phyloP scores from a whole-genome alignment of 202 grass and related monocot genomes.

The Schoenoplectus tabernaemontani region DNA sequence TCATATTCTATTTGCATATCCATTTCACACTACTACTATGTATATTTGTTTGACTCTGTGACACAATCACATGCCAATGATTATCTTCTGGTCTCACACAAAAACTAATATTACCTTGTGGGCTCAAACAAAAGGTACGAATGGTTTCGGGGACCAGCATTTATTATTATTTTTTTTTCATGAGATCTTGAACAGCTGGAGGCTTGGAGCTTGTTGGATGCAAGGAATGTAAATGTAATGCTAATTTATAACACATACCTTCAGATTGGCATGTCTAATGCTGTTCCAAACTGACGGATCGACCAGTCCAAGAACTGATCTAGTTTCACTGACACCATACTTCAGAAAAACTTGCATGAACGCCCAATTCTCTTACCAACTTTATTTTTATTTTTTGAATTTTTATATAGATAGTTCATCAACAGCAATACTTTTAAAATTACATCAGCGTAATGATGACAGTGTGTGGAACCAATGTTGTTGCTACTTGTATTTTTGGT shows the following conservation, averaged over 20 bases:
- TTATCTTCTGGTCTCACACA: not conserved
- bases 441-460: not conserved
- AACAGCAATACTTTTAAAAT: not conserved
- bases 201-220: not conserved
- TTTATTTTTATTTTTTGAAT: not conserved
- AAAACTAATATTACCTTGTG: conserved; percentile 7
- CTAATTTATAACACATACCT: conserved; percentile 12
- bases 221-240: not conserved
- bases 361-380: not conserved
- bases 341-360: conserved; percentile 7
- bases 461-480: not conserved
- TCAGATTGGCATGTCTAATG: not conserved
- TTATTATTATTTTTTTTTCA: not conserved
- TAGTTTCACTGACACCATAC: conserved; percentile 12
- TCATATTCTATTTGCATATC: not conserved
- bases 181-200: conserved; percentile 3
- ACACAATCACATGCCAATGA: conserved; percentile 24
- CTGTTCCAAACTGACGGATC: not conserved
- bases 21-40: not conserved
- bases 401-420: conserved; percentile 2
- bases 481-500: not conserved
- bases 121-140: conserved; percentile 6
- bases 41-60: not conserved
- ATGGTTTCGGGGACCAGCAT: conserved; percentile 7
- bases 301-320: not conserved